Evolutionary conservation across 192 early-diverging fungal species (phyloP).

Genomic region (Coemansia sp.): DNA sequence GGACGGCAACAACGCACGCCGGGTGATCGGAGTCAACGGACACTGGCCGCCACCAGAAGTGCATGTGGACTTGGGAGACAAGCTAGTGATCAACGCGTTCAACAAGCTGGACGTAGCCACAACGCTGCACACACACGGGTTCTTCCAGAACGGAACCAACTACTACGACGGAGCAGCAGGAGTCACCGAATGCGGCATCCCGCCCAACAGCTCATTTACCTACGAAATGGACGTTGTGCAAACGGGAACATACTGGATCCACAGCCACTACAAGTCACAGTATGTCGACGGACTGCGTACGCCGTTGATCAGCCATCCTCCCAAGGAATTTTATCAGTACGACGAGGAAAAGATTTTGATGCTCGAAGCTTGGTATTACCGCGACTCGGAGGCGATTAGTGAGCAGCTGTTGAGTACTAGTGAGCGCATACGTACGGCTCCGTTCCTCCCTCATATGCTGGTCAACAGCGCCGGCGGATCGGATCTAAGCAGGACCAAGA

Average conservation of each 20-base stretch:
- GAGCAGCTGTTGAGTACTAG: slow-evolving; percentile 62
- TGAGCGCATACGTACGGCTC: slow-evolving; percentile 22
- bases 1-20: slow-evolving; percentile 64
- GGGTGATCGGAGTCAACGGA: slow-evolving; percentile 67
- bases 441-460: slow-evolving; percentile 47
- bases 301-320: slow-evolving; percentile 69
- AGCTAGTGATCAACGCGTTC: slow-evolving; percentile 46
- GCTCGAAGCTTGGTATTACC: slow-evolving; percentile 75
- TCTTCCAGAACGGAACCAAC: slow-evolving; percentile 73
- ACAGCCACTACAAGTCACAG: slow-evolving; percentile 69
- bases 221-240: slow-evolving; percentile 69
- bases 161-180: slow-evolving; percentile 70
- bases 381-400: slow-evolving; percentile 54
- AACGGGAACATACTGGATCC: slow-evolving; percentile 84
- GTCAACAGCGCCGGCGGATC: slow-evolving; percentile 62
- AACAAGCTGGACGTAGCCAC: slow-evolving; percentile 64
- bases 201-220: slow-evolving; percentile 61
- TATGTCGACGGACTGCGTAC: slow-evolving; percentile 80
- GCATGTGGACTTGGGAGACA: slow-evolving; percentile 33
- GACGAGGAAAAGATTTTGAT: slow-evolving; percentile 69
- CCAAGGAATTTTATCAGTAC: slow-evolving; percentile 57
- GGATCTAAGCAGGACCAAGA: slow-evolving; percentile 53
- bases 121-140: slow-evolving; percentile 73
- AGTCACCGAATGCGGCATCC: slow-evolving; percentile 74
- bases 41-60: slow-evolving; percentile 61